Evolutionary conservation across 176 grass and related monocot genomes (phyloP), one percentile per base, ranked within the genome.

Genomic region (Saccharum spontaneum): DNA sequence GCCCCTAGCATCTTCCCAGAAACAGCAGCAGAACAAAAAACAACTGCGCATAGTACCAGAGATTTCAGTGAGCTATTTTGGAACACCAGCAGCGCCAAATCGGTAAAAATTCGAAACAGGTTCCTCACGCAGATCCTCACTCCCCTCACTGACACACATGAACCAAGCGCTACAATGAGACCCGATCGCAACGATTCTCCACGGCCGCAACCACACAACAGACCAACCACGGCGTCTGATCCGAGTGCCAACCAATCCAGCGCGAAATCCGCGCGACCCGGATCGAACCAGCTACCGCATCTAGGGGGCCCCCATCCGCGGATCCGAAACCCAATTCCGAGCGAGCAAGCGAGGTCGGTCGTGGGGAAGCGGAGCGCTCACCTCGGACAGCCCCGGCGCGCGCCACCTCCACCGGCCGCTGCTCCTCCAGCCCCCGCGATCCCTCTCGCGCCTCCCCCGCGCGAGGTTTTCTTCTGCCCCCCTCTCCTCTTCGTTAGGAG

Each of bases 331-430:
- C 59, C 57, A 59, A 78, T 67, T 20, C 55, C 44, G 12, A n/a
- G 75, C 18, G 28, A 40, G 22, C 11, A 22, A 23, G 69, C 69
- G 69, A 54, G 63, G 15, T 36, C 8, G 67, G 52, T 57, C 22
- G 79, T 39, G 36, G 31, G n/a, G n/a, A 13, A 69, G 22, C 20
- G 62, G 8, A 72, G 80, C n/a, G n/a, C 52, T 82, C 80, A 82
- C 80, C 80, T 82, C 50, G 49, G 67, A 39, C 67, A 22, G 65
- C 33, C 13, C 3, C 79, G 33, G 67, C 67, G 80, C 12, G 22
- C 24, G 80, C 67, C 80, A 71, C 80, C n/a, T 82, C 67, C 67
- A 22, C 80, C 67, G 50, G 49, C 79, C 49, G 66, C 67, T 67
- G 33, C 17, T 77, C 75, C 75, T 77, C 75, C 52, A 12, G 20